A percentile compares a stretch with the other conserved stretches of the same genome.
Evolutionary conservation across 1,284 basidiomycete genomes (phyloP).

Genomic region (Cronartium ribicola): DNA sequence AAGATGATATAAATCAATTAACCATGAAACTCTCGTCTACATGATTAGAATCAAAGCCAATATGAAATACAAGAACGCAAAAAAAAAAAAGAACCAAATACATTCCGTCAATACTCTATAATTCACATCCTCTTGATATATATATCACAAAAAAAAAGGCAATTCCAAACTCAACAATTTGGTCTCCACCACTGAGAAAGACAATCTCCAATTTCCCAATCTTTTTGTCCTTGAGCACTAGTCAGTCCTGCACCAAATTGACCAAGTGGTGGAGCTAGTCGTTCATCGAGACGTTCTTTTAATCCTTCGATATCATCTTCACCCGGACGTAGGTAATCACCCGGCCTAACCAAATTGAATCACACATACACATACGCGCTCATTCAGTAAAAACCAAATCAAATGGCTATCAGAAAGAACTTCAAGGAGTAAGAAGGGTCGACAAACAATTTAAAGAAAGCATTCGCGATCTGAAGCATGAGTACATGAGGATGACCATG

Average conservation of each 20-base stretch:
- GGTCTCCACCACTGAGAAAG: conserved; percentile 96
- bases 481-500: conserved; percentile 91
- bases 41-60: neutral
- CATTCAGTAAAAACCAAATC: neutral
- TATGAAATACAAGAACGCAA: neutral
- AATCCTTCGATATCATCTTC: conserved; percentile 88
- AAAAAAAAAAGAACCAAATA: too few relatives aligned
- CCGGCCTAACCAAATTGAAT: conserved; percentile 62
- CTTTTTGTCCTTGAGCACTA: conserved; percentile 51
- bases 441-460: conserved; percentile 80
- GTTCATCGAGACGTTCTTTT: conserved; percentile 77
- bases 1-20: conserved; percentile 7
- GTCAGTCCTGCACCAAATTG: conserved; percentile 41
- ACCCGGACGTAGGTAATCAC: conserved; percentile 94
- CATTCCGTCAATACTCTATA: too few relatives aligned
- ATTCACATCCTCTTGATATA: too few relatives aligned
- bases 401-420: neutral
- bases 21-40: conserved; percentile 44
- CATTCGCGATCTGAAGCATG: conserved; percentile 96
- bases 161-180: conserved; percentile 21
- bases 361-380: neutral
- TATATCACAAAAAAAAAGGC: neutral
- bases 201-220: conserved; percentile 93
- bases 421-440: neutral
- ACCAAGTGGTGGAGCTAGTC: conserved; percentile 65